Base-by-base conservation (phyloP, 306 rosid species). In the Oxytropis ochrocephala region DNA sequence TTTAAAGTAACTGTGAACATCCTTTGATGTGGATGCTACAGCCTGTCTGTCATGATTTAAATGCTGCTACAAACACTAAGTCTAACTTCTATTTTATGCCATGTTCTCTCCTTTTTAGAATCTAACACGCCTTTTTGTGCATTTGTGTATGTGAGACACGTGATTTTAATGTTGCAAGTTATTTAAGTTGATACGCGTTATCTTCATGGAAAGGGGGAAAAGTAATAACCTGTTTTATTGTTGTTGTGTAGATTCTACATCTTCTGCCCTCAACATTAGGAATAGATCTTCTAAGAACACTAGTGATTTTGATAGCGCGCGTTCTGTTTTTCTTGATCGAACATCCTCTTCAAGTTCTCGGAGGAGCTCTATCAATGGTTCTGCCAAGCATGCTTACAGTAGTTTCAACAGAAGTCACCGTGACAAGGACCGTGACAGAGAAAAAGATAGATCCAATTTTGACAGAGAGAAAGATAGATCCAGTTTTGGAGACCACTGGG, bases 401-500 rank as follows among this genome's bases (percentile, higher is more conserved):
- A 93, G 96, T 82, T 90, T 93, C 78, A 90, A 81, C 73, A 83
- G 98, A 82, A 85, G 80, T 69, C 87, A 90, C 79, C 94, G 98
- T 64, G 98, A 92, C 35, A 92, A 92, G 90, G 97, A 91, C 74
- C 97, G 97, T 32, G 96, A 92, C 12, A 93, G 91, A 74, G 98
- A 90, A 56, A 93, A 87, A 80, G 97, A 90, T 52, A 90, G 91
- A 81, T 74, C 81, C 48, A 83, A 54, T 65, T 86, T 75, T 32
- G 96, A 92, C 13, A 93, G 91, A 74, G 98, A 90, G 56, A 93
- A 87, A 80, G 97, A 90, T 52, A 90, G 91, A 81, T 74, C 81
- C 48, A 83, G 50, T 61, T 86, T 75, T 74, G 85, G 79, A 27
- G 97, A 86, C 65, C 86, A 73, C 52, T 90, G 94, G 98, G 98